These are phyloP conservation scores for Tetraselmis striata DNA, from an alignment of 139 green algal species.

Conservation along the genomic window DNA sequence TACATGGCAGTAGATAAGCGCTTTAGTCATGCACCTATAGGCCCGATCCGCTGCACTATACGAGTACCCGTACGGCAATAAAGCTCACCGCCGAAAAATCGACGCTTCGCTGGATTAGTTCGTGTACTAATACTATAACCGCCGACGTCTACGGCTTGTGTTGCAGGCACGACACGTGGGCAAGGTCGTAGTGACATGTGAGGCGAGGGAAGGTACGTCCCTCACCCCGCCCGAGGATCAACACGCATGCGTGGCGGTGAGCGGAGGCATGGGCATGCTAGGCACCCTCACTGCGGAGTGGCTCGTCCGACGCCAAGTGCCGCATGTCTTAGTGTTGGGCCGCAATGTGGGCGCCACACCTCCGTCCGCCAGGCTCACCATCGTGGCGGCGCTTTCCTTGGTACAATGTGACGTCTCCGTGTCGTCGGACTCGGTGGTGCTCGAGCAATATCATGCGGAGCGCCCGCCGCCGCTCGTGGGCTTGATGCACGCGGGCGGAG, in stretches of 20 bases:
- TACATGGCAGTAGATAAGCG: too few species aligned
- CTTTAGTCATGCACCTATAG: too few species aligned
- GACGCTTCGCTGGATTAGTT: neutral
- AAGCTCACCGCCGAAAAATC: too few species aligned
- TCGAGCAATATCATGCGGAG: neutral
- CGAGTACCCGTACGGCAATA: too few species aligned
- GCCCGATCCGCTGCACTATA: too few species aligned
- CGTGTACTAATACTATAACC: too few species aligned
- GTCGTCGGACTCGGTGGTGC: neutral
- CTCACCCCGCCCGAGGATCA: neutral
- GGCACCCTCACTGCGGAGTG: conserved; percentile 50
- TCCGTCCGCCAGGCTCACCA: neutral
- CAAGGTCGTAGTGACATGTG: neutral
- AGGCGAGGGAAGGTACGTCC: neutral
- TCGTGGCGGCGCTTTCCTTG: neutral
- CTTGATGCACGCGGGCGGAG: conserved; percentile 54
- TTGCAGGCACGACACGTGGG: neutral
- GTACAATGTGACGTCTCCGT: neutral
- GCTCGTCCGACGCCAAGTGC: conserved; percentile 29
- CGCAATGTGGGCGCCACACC: neutral
- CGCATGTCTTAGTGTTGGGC: neutral
- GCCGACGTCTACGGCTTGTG: too few species aligned
- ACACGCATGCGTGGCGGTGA: conserved; percentile 24
- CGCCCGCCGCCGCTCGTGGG: conserved; percentile 10
- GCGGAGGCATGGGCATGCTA: conserved; percentile 66